Evolutionary conservation across 371 early-diverging fungal species (phyloP).

Genomic region (Mucor racemosus): DNA sequence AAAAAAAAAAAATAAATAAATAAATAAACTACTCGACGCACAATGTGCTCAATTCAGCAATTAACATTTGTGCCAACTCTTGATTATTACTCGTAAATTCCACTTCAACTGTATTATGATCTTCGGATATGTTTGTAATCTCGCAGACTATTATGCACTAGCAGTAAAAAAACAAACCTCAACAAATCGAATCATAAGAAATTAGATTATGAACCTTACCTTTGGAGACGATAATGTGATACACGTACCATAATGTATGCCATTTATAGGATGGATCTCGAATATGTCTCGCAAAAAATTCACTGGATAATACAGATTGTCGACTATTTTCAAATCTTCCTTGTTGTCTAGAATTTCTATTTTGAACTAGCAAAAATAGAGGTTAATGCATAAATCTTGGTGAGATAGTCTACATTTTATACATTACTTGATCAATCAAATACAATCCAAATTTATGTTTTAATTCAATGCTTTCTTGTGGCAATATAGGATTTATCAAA

Average conservation of each 20-base stretch:
- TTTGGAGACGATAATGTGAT: constrained; percentile 16
- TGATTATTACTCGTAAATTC: constrained; percentile 8
- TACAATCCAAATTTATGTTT: constrained; percentile 48
- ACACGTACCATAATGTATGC: constrained; percentile 25
- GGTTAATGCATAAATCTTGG: background rate
- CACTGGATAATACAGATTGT: constrained; percentile 11
- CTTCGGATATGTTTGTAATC: constrained; percentile 9
- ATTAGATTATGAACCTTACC: constrained; percentile 3
- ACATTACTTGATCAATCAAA: constrained; percentile 46
- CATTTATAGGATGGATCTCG: constrained; percentile 32
- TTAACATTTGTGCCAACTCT: background rate
- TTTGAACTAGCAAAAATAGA: background rate
- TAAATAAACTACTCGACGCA: background rate
- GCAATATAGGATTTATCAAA: constrained; percentile 27
- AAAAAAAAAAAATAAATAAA: background rate
- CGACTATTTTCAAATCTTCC: background rate
- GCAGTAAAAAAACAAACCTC: background rate
- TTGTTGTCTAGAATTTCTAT: background rate
- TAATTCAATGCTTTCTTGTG: constrained; percentile 15
- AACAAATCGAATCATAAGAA: background rate
- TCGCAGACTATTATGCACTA: constrained; percentile 17
- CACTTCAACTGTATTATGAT: constrained; percentile 7
- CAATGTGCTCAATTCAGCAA: background rate
- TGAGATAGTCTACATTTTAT: background rate
- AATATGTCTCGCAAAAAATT: constrained; percentile 30